Evolutionary conservation across 495 filamentous ascomycete species (phyloP).

Genomic region (Xylaria longipes): DNA sequence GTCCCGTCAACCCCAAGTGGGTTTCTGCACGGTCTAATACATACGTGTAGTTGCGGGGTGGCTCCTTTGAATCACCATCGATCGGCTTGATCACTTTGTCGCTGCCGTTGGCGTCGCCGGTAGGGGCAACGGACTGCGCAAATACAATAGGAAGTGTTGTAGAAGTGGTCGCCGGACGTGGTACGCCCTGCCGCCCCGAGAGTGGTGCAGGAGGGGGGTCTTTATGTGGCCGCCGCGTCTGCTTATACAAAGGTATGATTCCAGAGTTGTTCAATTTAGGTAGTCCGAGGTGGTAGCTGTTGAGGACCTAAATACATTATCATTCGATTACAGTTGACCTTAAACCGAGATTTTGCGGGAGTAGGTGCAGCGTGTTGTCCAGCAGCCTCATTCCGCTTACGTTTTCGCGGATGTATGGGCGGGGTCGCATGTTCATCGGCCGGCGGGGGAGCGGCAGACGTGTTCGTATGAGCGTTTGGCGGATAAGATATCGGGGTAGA

Average conservation of each 20-base stretch:
- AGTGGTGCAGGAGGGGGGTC: no score
- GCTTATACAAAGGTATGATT: not conserved
- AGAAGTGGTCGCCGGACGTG: not conserved
- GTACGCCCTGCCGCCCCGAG: not conserved
- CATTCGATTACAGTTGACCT: not conserved
- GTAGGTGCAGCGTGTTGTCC: not conserved
- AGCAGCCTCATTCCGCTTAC: slow-evolving; percentile 1
- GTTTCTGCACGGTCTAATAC: not conserved
- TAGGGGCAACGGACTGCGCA: not conserved
- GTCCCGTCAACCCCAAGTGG: not conserved
- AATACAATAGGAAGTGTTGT: not conserved
- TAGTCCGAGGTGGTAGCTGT: not conserved
- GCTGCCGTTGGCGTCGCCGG: not conserved
- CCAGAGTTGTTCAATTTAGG: not conserved
- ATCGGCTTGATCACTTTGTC: not conserved
- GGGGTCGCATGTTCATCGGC: not conserved
- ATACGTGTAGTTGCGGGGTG: not conserved
- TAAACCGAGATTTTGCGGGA: not conserved
- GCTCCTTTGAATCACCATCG: not conserved
- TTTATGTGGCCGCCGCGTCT: not conserved
- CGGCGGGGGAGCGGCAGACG: not conserved
- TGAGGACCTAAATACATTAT: not conserved
- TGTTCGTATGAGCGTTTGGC: not conserved
- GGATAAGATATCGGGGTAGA: not conserved
- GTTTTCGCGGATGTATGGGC: not conserved